Base-by-base conservation (phyloP, 805 yeast species). In the Candida yuanshanica region DNA sequence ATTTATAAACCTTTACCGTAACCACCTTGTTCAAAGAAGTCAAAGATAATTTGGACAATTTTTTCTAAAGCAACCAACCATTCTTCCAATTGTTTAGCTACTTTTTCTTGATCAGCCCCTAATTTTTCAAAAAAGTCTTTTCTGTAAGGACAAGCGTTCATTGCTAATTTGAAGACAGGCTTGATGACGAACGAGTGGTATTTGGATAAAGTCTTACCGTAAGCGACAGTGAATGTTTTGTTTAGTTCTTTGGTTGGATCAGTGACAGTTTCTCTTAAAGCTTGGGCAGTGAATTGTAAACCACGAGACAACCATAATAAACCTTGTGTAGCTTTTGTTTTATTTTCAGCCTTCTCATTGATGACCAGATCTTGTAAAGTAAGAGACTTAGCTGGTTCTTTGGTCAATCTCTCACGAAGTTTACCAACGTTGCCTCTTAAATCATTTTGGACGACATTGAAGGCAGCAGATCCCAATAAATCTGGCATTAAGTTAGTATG, bases 81-180 rank as follows among this genome's bases (percentile, higher is more conserved):
- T 24, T 55, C 75, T 39, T 60, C 65, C 56, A 89, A 70, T 64
- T 88, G 89, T 47, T 64, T 69, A 29, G 63, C 53, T 18, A 89
- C 95, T 57, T 74, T 75, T 25, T 66, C 81, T 60, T 79, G 83
- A 60, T 83, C 88, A 18, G 72, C 72, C 43, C 96, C 96, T 53
- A 88, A 74, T 68, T 87, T 88, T 45, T 63, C 81, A 56, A 86
- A 88, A 59, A 88, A 85, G 58, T 80, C 95, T 60, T 77, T 79
- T 69, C 95, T 78, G 66, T 86, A 89, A 11, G 96, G 96, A 64
- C 95, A 86, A 2, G 95, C 95, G 64, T 84, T 85, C 96, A 88
- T 89, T 37, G 96, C 96, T 60, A 89, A 72, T 66, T 86, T 86
- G 76, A 88, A 88, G 39, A 89, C 79, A 21, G 95, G 95, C 58